These are phyloP conservation scores for Hyphopichia homilentoma DNA, from an alignment of 805 yeast species.

Conservation along the genomic window DNA sequence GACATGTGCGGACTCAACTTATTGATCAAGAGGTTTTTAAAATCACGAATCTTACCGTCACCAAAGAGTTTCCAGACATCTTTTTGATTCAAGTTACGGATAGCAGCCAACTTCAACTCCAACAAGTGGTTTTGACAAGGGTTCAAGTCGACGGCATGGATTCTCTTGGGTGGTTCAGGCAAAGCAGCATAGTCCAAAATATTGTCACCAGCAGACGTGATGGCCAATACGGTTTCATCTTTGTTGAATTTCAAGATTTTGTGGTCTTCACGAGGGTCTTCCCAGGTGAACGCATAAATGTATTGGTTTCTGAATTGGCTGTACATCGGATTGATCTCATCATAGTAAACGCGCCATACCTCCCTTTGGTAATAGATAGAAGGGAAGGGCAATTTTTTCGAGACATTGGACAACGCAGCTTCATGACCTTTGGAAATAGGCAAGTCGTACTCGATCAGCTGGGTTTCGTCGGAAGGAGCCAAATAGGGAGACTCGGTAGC, in stretches of 20 bases:
- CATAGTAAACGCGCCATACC: slow-evolving; percentile 76
- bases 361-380: slow-evolving; percentile 76
- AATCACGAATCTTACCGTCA: slow-evolving; percentile 56
- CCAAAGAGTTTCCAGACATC: slow-evolving; percentile 78
- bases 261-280: slow-evolving; percentile 80
- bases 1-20: slow-evolving; percentile 69
- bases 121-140: slow-evolving; percentile 79
- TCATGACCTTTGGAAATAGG: slow-evolving; percentile 68
- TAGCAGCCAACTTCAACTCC: slow-evolving; percentile 73
- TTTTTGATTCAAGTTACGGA: slow-evolving; percentile 51
- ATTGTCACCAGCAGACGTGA: slow-evolving; percentile 86
- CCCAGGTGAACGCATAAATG: slow-evolving; percentile 89
- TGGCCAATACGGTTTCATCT: slow-evolving; percentile 73
- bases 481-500: slow-evolving; percentile 82
- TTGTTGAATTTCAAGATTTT: slow-evolving; percentile 56
- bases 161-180: slow-evolving; percentile 68
- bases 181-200: slow-evolving; percentile 68
- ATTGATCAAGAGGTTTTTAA: slow-evolving; percentile 42
- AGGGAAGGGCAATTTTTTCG: slow-evolving; percentile 71
- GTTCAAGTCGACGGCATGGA: slow-evolving; percentile 82
- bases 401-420: slow-evolving; percentile 62
- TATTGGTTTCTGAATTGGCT: slow-evolving; percentile 74
- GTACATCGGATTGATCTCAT: slow-evolving; percentile 63
- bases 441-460: slow-evolving; percentile 5
- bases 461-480: slow-evolving; percentile 48